These are phyloP conservation scores for Neurospora sp. DNA, from an alignment of 495 filamentous ascomycete genomes.

Conservation along the genomic window DNA sequence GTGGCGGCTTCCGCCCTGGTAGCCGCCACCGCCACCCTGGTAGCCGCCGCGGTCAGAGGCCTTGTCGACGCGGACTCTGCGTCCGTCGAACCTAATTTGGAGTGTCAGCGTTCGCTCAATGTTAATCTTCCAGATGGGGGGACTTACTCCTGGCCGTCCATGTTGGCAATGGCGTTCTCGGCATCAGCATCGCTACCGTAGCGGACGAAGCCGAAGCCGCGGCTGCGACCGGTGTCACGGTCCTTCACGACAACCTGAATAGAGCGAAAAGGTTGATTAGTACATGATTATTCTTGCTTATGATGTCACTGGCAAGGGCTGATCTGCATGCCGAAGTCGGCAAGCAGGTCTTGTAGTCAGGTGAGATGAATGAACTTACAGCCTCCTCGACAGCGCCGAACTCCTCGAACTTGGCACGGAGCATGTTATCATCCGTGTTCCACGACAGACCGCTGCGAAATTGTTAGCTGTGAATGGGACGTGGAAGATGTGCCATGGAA, in stretches of 20 bases:
- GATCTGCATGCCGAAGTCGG: neutral
- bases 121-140: neutral
- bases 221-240: constrained; percentile 88
- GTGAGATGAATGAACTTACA: constrained; percentile 44
- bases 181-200: constrained; percentile 77
- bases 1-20: constrained; percentile 23
- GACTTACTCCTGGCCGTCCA: constrained; percentile 92
- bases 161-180: constrained; percentile 62
- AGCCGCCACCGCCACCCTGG: constrained; percentile 11
- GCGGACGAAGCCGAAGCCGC: constrained; percentile 94
- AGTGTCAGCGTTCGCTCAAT: constrained; percentile 9
- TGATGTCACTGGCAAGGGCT: neutral
- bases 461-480: neutral
- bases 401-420: constrained; percentile 79
- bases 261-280: constrained; percentile 8
- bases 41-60: constrained; percentile 61
- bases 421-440: constrained; percentile 83
- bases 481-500: neutral
- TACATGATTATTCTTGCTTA: neutral
- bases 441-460: constrained; percentile 77
- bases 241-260: constrained; percentile 91
- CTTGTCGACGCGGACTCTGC: constrained; percentile 90
- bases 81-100: constrained; percentile 76
- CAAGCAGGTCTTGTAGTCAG: neutral
- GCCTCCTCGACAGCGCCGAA: constrained; percentile 88